phyloP scores from a whole-genome alignment of 228 moss, liverwort and hornwort genomes.

The Sphagnum magellanicum region DNA sequence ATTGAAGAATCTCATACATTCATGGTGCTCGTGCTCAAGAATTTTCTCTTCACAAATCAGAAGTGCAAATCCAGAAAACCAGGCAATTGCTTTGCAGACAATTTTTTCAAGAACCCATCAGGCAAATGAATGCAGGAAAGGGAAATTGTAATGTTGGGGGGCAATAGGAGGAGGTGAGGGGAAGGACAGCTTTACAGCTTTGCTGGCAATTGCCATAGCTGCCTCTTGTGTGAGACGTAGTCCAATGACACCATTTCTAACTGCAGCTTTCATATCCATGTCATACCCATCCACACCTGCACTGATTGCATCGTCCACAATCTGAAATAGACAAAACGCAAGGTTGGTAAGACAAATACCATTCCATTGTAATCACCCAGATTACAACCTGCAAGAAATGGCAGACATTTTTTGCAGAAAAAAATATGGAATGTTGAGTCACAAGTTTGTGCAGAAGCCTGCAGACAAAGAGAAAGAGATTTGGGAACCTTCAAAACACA shows the following conservation, averaged over 20 bases:
- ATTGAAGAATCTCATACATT: no score
- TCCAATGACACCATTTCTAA: constrained; percentile 69
- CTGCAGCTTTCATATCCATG: constrained; percentile 87
- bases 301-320: constrained; percentile 89
- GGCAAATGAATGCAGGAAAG: no score
- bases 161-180: not conserved
- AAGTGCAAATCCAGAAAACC: no score
- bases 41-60: no score
- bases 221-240: constrained; percentile 71
- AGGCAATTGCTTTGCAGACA: no score
- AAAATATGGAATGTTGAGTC: no score
- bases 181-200: constrained; percentile 40
- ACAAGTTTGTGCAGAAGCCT: no score
- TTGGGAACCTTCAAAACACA: no score
- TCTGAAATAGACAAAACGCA: constrained; percentile 23
- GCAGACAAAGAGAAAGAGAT: no score
- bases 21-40: no score
- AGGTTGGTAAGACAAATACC: not conserved
- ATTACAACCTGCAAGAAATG: not conserved
- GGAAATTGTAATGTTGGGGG: not conserved
- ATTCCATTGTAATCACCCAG: not conserved
- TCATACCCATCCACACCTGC: constrained; percentile 98
- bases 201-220: constrained; percentile 90
- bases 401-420: not conserved
- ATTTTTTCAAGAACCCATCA: no score